Percentiles rank a stretch among this genome's conserved stretches.
These are phyloP conservation scores for Jamesozyma piceae DNA, from an alignment of 805 yeast genomes.

Conservation along the genomic window DNA sequence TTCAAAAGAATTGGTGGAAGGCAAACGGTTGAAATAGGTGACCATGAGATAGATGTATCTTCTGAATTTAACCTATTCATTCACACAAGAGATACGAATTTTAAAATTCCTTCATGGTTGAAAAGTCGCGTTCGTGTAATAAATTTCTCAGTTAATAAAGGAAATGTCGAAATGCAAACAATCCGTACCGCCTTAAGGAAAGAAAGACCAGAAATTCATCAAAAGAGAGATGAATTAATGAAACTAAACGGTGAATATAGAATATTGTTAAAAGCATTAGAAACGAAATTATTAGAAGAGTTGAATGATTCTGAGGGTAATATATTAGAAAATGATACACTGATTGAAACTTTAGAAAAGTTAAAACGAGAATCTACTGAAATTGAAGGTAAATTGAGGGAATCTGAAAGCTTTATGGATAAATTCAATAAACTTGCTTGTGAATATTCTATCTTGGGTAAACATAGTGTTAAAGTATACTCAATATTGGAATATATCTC, in stretches of 20 bases:
- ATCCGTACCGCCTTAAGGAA: constrained; percentile 45
- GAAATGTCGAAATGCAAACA: constrained; percentile 54
- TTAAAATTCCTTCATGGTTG: constrained; percentile 44
- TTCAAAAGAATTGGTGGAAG: constrained; percentile 61
- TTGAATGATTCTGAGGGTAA: constrained; percentile 50
- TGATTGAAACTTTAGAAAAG: constrained; percentile 51
- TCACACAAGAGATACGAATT: constrained; percentile 49
- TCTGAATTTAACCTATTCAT: constrained; percentile 52
- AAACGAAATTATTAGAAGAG: constrained; percentile 46
- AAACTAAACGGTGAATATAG: constrained; percentile 52
- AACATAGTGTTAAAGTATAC: constrained; percentile 43
- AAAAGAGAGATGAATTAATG: constrained; percentile 43
- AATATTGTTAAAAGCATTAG: constrained; percentile 45
- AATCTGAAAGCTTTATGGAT: constrained; percentile 46
- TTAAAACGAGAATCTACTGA: constrained; percentile 54
- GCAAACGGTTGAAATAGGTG: constrained; percentile 48
- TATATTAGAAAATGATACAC: constrained; percentile 56
- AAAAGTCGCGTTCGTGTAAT: constrained; percentile 51
- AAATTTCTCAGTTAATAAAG: constrained; percentile 65
- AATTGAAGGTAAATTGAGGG: constrained; percentile 43
- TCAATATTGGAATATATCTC: constrained; percentile 37
- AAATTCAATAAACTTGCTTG: constrained; percentile 42
- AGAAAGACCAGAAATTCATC: constrained; percentile 60
- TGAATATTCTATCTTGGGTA: constrained; percentile 46
- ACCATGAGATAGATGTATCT: constrained; percentile 56